Evolutionary conservation across 225 moss, liverwort and hornwort genomes (phyloP).

Genomic region (Rhytidiadelphus loreus): DNA sequence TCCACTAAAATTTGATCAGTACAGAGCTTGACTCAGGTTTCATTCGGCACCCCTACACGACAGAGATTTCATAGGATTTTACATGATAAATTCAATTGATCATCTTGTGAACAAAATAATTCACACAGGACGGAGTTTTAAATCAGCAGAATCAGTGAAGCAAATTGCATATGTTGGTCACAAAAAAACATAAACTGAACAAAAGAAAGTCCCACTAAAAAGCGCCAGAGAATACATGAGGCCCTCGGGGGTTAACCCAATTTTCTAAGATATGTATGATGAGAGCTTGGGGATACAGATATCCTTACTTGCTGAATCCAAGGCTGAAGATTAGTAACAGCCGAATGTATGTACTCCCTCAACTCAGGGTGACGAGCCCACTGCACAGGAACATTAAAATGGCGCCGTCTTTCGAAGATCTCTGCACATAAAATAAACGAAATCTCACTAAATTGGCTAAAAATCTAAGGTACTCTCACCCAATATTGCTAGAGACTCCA

Average conservation of each 20-base stretch:
- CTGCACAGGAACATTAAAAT: slow-evolving; percentile 76
- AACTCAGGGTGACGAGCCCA: slow-evolving; percentile 88
- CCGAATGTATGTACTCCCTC: slow-evolving; percentile 73
- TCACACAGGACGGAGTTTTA: not conserved
- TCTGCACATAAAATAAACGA: slow-evolving; percentile 12
- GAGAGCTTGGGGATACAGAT: not conserved
- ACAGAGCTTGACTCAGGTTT: not conserved
- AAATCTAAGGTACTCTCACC: not conserved
- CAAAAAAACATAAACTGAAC: not conserved
- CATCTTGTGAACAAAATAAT: not conserved
- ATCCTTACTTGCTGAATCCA: slow-evolving; percentile 67
- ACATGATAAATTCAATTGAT: not conserved
- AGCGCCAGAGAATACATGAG: not conserved
- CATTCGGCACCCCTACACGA: not conserved
- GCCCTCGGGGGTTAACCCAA: not conserved
- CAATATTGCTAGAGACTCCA: not conserved
- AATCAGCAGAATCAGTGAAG: not conserved
- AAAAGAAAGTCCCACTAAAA: not conserved
- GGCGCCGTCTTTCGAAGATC: slow-evolving; percentile 73
- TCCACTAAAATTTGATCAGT: not conserved
- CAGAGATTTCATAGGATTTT: not conserved
- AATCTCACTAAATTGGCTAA: not conserved
- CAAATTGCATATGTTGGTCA: not conserved
- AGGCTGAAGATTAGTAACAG: slow-evolving; percentile 49
- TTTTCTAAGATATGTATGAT: not conserved